A percentile compares a stretch with the other conserved stretches of the same genome.
Evolutionary conservation across 1,284 basidiomycete genomes (phyloP).

Genomic region (Meira nashicola): DNA sequence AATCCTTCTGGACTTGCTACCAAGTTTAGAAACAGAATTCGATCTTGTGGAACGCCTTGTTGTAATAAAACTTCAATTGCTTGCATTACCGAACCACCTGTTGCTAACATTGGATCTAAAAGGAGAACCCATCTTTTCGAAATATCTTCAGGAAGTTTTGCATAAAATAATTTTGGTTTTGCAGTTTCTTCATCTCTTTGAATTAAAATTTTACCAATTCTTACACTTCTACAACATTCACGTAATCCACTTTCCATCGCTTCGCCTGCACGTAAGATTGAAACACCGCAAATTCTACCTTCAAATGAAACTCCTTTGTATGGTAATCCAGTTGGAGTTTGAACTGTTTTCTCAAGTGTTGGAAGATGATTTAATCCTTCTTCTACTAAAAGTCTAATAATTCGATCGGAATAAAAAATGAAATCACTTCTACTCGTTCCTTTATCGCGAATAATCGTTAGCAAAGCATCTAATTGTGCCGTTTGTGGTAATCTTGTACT

Average conservation of each 20-base stretch:
- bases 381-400: slow-evolving; percentile 62
- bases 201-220: slow-evolving; percentile 60
- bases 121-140: slow-evolving; percentile 83
- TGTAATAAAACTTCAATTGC: slow-evolving; percentile 89
- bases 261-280: slow-evolving; percentile 55
- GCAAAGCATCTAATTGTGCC: slow-evolving; percentile 72
- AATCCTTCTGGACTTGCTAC: slow-evolving; percentile 90
- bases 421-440: slow-evolving; percentile 72
- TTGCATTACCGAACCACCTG: slow-evolving; percentile 95
- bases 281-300: slow-evolving; percentile 45
- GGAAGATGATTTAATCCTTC: slow-evolving; percentile 90
- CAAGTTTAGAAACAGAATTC: slow-evolving; percentile 94
- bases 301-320: slow-evolving; percentile 55
- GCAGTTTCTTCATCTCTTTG: slow-evolving; percentile 61
- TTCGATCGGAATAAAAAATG: slow-evolving; percentile 80
- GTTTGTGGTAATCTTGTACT: slow-evolving; percentile 71
- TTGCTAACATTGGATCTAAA: slow-evolving; percentile 93
- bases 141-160: slow-evolving; percentile 88
- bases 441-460: slow-evolving; percentile 77
- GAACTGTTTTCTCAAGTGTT: slow-evolving; percentile 36
- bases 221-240: slow-evolving; percentile 68
- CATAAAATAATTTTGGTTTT: slow-evolving; percentile 55
- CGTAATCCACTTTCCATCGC: slow-evolving; percentile 66
- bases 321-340: slow-evolving; percentile 62
- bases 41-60: slow-evolving; percentile 68